phyloP scores from a whole-genome alignment of 352 stramenopile species.

The Phytopythium sindhum region DNA sequence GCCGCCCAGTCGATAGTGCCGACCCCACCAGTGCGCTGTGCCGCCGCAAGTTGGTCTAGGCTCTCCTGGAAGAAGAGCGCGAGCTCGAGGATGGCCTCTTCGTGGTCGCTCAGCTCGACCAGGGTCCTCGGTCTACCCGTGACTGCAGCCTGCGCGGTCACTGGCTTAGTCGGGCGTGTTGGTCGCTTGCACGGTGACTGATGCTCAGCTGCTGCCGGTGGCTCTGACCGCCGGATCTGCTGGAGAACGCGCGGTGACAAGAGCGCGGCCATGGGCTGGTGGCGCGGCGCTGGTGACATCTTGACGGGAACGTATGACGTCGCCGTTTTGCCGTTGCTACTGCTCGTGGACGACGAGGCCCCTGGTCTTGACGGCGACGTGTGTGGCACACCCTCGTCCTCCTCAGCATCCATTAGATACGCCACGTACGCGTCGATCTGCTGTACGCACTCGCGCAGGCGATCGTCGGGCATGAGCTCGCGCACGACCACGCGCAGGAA shows the following conservation, averaged over 20 bases:
- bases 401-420: conserved; percentile 10
- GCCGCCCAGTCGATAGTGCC: not conserved
- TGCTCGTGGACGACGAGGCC: not conserved
- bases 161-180: not conserved
- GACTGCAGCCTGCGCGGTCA: not conserved
- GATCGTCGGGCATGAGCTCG: conserved; percentile 19
- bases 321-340: not conserved
- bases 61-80: conserved; percentile 33
- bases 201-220: not conserved
- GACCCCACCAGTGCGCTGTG: not conserved
- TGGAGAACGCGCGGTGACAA: conserved; percentile 19
- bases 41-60: not conserved
- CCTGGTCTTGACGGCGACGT: not conserved
- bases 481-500: conserved; percentile 25
- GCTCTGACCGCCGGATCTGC: not conserved
- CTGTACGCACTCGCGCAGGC: conserved; percentile 5
- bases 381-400: not conserved
- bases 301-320: conserved; percentile 5
- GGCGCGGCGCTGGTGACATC: not conserved
- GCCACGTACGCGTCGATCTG: conserved; percentile 26
- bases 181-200: not conserved
- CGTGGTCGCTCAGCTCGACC: conserved; percentile 41
- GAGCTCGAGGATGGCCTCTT: conserved; percentile 34
- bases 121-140: conserved; percentile 19
- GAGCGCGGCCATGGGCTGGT: conserved; percentile 9